Evolutionary conservation across 164 flowering plant genomes (phyloP), one percentile per base, ranked within the genome.

Genomic region (Kalanchoe fedtschenkoi): DNA sequence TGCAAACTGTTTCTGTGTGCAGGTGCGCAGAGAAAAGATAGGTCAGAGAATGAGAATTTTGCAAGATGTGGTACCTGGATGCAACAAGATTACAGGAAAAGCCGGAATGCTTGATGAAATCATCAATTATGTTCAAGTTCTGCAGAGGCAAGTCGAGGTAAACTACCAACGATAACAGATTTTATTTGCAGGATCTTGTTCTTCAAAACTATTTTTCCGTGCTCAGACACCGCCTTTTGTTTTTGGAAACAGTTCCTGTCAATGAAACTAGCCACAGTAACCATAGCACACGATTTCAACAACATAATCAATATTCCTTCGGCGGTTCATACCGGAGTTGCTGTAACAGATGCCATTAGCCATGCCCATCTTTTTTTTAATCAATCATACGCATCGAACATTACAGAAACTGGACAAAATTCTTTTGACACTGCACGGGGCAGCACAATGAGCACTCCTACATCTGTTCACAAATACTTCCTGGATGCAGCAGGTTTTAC

Each of bases 71-170:
- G 98, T 93, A 16, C 98, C 98, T 16, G 98, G 98, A 1, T 90
- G 97, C 73, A 86, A 90, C 72, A 93, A 88, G 71, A 88, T 90
- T 64, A 86, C 95, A 9, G 97, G 98, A n/a, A 93, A 93, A 64
- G 98, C 98, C 22, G 98, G 97, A 67, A 88, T 88, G 97, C 89
- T 93, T 0, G 98, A 93, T 38, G 96, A 93, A 69, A 93, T 93
- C 68, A 92, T 92, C 64, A 92, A 86, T 68, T 92, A 92, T 75
- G 98, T 92, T 42, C 98, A 89, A 59, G 87, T 96, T 38, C 88
- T 92, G 62, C 98, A 92, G 68, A 68, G 86, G 77, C 98, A 92
- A 92, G 98, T 92, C 6, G 96, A 92, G 96, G 98, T 92, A 78
- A 39, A 8, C 32, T 26, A 17, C 32, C 16, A 0, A 46, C n/a